phyloP scores from a whole-genome alignment of 768 basidiomycete genomes.

The Agaricus blazei region DNA sequence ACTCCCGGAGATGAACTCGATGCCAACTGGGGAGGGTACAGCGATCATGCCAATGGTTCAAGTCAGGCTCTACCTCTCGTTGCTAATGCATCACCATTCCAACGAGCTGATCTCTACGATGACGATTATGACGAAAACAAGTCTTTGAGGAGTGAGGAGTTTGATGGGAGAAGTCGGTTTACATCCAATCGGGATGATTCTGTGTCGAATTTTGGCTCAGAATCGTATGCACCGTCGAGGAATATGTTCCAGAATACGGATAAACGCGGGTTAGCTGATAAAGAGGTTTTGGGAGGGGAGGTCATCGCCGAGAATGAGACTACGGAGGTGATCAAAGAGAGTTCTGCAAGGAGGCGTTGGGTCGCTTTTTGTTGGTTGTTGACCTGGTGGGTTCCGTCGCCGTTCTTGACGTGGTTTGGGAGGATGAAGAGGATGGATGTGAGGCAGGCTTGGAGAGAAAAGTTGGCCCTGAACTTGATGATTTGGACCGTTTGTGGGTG shows the following conservation, averaged over 20 bases:
- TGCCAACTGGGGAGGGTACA: conserved; percentile 30
- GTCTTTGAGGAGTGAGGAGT: conserved; percentile 72
- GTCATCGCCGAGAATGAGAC: conserved; percentile 79
- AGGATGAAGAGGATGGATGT: conserved; percentile 94
- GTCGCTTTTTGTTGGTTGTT: conserved; percentile 81
- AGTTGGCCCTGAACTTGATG: conserved; percentile 88
- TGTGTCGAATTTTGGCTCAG: conserved; percentile 79
- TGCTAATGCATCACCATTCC: conserved; percentile 75
- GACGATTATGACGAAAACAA: conserved; percentile 75
- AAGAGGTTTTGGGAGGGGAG: conserved; percentile 82
- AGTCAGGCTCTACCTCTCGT: conserved; percentile 81
- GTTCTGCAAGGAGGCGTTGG: conserved; percentile 80
- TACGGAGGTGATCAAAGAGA: conserved; percentile 81
- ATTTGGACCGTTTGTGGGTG: conserved; percentile 94
- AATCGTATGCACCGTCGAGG: conserved; percentile 88
- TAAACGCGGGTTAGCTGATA: conserved; percentile 66
- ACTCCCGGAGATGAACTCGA: conserved; percentile 45
- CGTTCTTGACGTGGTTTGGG: conserved; percentile 63
- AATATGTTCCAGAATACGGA: conserved; percentile 94
- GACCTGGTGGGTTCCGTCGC: conserved; percentile 88
- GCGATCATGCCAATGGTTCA: conserved; percentile 52
- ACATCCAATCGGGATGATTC: conserved; percentile 77
- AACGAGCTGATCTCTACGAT: conserved; percentile 70
- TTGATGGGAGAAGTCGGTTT: conserved; percentile 71
- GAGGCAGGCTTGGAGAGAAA: conserved; percentile 96